Evolutionary conservation across 2,329 filamentous ascomycete species (phyloP), one percentile per base, ranked within the genome.

Genomic region (Aspergillus phoenicis): DNA sequence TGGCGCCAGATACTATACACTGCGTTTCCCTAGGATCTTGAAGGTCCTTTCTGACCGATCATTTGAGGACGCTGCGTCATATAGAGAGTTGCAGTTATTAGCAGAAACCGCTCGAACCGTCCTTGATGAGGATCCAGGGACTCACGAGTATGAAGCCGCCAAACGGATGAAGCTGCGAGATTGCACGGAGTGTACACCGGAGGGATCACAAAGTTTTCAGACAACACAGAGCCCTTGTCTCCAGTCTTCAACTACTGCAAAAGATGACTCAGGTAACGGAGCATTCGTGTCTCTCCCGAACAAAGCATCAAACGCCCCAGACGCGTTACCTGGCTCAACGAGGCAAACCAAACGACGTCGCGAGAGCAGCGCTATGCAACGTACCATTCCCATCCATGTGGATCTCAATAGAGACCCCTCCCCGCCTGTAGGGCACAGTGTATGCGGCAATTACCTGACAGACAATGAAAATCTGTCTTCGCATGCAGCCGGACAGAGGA

Each of bases 21-120:
- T 92, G 56, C 84, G 93, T 1, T 96, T 96, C 69, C 90, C 93
- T 1, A 82, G 85, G 2, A 85, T 94, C 3, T 83, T 86, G 59
- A 96, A 94, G 70, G 82, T 96, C 8, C 91, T 96, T 68, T 85
- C 83, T 62, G 92, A 97, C 71, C 83, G 92, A 24, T 85, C 85
- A 2, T 90, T 85, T 71, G 79, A 82, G 22, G 90, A 96, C 60
- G 83, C 87, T 0, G 78, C 91, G 17, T 86, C 87, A 0, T 91
- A 93, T 64, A 75, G 83, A 0, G 87, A 92, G 57, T 79, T 97
- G 3, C 89, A 93, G 66, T 72, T 82, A 5, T 81, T 91, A 70
- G 91, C 90, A 0, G 74, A 80, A 30, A 78, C 84, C 30, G 86
- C 88, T 17, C 82, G 79, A 17, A 81, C 79, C 36, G 71, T 79